Evolutionary conservation across 1,139 yeast genomes (phyloP), one percentile per base, ranked within the genome.

Genomic region (Geotrichum armillariae): DNA sequence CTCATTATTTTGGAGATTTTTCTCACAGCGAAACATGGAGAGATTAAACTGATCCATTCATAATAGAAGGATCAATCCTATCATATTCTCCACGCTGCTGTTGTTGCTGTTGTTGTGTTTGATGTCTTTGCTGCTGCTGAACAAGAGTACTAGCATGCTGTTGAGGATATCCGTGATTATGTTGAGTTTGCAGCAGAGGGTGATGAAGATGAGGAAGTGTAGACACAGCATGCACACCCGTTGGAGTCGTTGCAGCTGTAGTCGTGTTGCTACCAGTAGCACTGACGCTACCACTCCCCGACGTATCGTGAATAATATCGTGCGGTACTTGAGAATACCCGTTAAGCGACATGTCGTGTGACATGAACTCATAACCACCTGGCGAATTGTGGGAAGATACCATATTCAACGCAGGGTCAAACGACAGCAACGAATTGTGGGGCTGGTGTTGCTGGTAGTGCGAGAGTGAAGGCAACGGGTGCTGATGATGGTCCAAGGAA

Each of bases 11-110:
- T 36, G 14, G 7, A 11, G 7, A 11, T 31, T 31, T 31, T 31
- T 6, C 16, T 8, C 11, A 11, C 11, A 7, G 7, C 29, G 11
- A 25, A 25, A 25, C 11, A 25, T 25, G n/a, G n/a, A 25, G 11
- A 25, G 11, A 3, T 39, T 17, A 39, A 39, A 27, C 42, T 14
- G 42, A 44, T 4, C 52, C 52, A 32, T 48, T 52, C 21, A 52
- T 35, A 44, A 52, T 52, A 52, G 45, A 45, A 7, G 54, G 54
- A 37, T 52, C 54, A 14, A 52, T 52, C 32, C 46, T 32, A 27
- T 44, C 41, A 17, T 32, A 32, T 7, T 43, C 42, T 17, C 22
- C 31, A 25, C 34, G 32, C 12, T 31, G 35, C 14, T 35, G 42
- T 20, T 21, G 40, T 21, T 21, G 43, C 25, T 45, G 47, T 7